Percentiles rank a stretch among this genome's conserved stretches.
These are phyloP conservation scores for Clohesyomyces aquaticus DNA, from an alignment of 495 filamentous ascomycete species.

Conservation along the genomic window DNA sequence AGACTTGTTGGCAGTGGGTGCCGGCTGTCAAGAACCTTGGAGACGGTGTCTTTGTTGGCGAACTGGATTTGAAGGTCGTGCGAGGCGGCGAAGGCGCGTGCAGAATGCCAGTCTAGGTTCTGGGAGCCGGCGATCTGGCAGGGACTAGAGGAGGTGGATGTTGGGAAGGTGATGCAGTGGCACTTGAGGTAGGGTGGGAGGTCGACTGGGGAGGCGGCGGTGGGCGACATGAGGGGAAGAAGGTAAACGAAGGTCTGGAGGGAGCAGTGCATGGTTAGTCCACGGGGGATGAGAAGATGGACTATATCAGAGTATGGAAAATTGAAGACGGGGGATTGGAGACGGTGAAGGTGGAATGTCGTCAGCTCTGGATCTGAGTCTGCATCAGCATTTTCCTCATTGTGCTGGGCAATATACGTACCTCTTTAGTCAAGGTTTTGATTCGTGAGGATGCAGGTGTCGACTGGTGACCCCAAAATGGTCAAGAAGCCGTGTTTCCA, in stretches of 20 bases:
- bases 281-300: background rate
- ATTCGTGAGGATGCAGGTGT: too few species aligned
- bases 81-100: background rate
- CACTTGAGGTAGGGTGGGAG: background rate
- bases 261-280: background rate
- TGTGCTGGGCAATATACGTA: too few species aligned
- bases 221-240: background rate
- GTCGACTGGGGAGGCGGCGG: background rate
- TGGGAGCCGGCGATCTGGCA: constrained; percentile 8
- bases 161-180: constrained; percentile 22
- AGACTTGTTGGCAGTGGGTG: constrained; percentile 13
- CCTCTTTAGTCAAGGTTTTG: too few species aligned
- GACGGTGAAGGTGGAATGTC: background rate
- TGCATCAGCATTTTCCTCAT: too few species aligned
- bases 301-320: background rate
- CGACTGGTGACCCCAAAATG: too few species aligned
- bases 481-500: too few species aligned
- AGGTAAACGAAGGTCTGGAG: background rate
- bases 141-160: background rate
- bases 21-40: background rate
- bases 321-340: background rate
- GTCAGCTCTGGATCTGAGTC: too few species aligned
- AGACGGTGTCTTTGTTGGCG: constrained; percentile 8
- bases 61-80: constrained; percentile 10
- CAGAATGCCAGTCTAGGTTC: constrained; percentile 13